Conservation (phyloP, 768 basidiomycete genomes). For the Termitomyces sp. region DNA sequence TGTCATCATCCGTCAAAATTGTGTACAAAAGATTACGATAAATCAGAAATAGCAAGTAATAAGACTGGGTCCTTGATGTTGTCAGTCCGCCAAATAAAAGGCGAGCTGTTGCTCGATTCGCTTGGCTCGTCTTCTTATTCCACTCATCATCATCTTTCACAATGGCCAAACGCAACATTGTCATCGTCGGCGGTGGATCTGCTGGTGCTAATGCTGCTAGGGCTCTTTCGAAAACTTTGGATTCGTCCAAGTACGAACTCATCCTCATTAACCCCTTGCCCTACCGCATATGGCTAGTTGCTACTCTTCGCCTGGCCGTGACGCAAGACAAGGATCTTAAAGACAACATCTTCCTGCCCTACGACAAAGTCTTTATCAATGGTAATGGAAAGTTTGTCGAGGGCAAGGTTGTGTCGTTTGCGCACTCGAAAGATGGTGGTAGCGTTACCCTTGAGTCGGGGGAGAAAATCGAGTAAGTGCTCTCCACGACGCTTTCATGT, state of each 20-base stretch:
- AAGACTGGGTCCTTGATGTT: not conserved
- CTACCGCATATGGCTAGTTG: conserved; percentile 44
- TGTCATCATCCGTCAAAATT: not conserved
- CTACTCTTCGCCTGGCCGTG: conserved; percentile 47
- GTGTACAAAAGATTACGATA: not conserved
- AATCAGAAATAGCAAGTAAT: not conserved
- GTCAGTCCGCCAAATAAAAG: not conserved
- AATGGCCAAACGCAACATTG: conserved; percentile 19
- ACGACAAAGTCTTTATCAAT: conserved; percentile 44
- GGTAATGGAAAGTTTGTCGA: conserved; percentile 44
- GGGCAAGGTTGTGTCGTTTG: conserved; percentile 28
- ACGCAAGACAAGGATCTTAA: conserved; percentile 37
- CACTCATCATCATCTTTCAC: not conserved
- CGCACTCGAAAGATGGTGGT: conserved; percentile 26
- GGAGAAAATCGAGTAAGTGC: conserved; percentile 30
- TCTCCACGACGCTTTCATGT: not conserved
- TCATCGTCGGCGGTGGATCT: conserved; percentile 56
- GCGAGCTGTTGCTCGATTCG: not conserved
- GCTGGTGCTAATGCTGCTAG: conserved; percentile 43
- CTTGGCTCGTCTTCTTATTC: not conserved
- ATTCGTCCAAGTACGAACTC: conserved; percentile 41
- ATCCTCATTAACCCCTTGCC: conserved; percentile 50
- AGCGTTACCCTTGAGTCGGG: conserved; percentile 46
- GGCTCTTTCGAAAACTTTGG: conserved; percentile 43
- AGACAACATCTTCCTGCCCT: conserved; percentile 42